Conservation (phyloP, 352 stramenopile species). For the Phytophthora ohioensis region DNA sequence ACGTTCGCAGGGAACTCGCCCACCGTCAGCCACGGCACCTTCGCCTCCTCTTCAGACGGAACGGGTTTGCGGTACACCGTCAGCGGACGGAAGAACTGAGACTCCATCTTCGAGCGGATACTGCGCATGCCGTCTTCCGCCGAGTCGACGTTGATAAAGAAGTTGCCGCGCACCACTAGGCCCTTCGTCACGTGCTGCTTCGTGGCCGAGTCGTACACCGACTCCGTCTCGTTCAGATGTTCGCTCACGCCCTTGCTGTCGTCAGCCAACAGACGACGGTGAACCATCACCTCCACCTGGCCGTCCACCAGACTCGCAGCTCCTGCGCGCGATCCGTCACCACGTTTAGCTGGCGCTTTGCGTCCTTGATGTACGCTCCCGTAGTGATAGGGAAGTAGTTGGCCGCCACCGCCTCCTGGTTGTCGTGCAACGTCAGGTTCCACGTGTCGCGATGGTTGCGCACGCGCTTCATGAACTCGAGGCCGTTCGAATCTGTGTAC, state of each 20-base stretch:
- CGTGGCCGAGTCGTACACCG: conserved; percentile 62
- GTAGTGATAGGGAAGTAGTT: conserved; percentile 99
- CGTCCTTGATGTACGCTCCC: conserved; percentile 94
- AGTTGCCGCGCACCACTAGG: conserved; percentile 71
- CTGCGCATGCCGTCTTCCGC: conserved; percentile 61
- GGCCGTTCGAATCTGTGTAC: conserved; percentile 97
- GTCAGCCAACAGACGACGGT: conserved; percentile 93
- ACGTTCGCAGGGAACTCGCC: conserved; percentile 92
- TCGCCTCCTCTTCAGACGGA: conserved; percentile 44
- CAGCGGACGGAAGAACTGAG: conserved; percentile 74
- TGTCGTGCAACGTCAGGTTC: conserved; percentile 88
- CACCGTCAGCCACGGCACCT: conserved; percentile 71
- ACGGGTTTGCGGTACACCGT: conserved; percentile 55
- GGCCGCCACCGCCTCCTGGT: conserved; percentile 93
- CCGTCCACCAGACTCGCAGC: conserved; percentile 90
- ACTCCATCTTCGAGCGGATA: conserved; percentile 73
- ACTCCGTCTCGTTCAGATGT: conserved; percentile 93
- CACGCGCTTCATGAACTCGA: conserved; percentile 94
- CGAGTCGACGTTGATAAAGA: conserved; percentile 76
- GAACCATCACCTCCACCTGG: conserved; percentile 98
- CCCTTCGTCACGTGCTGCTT: conserved; percentile 70
- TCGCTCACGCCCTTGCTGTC: conserved; percentile 95
- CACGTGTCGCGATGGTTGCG: conserved; percentile 91
- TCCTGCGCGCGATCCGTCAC: conserved; percentile 94
- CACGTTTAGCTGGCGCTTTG: conserved; percentile 84